phyloP scores from a whole-genome alignment of 352 stramenopile genomes.

The Phytophthora ohioensis region DNA sequence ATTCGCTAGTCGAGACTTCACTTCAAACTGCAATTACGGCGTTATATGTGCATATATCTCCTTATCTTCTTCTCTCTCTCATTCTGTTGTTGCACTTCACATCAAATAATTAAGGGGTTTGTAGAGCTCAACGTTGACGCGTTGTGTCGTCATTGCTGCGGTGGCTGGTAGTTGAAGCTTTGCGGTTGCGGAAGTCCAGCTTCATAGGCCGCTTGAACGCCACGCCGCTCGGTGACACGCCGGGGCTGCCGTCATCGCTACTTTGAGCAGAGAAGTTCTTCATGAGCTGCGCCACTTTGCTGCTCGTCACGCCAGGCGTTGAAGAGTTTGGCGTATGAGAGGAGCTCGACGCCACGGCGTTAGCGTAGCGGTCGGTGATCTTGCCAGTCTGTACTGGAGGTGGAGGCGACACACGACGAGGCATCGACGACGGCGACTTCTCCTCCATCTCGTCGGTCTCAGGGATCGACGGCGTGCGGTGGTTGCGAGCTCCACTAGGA shows the following conservation, averaged over 20 bases:
- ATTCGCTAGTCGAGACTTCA: conserved; percentile 15
- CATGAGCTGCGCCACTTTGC: conserved; percentile 73
- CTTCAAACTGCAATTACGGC: conserved; percentile 25
- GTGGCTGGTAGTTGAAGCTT: conserved; percentile 43
- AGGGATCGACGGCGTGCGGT: conserved; percentile 30
- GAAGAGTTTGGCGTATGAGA: conserved; percentile 20
- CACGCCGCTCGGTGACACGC: conserved; percentile 29
- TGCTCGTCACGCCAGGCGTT: conserved; percentile 37
- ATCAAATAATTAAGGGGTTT: conserved; percentile 40
- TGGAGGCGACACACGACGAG: conserved; percentile 4
- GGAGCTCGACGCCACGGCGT: conserved; percentile 41
- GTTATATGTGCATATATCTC: conserved; percentile 6
- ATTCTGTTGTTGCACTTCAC: conserved; percentile 22
- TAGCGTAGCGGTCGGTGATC: conserved; percentile 62
- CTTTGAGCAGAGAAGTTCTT: conserved; percentile 71
- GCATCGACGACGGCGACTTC: conserved; percentile 19
- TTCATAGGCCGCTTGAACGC: conserved; percentile 45
- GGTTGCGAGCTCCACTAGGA: conserved; percentile 14
- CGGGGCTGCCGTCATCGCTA: conserved; percentile 22
- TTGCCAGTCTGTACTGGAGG: conserved; percentile 33
- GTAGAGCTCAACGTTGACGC: conserved; percentile 17
- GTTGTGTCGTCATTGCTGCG: conserved; percentile 23
- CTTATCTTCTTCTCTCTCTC: not conserved
- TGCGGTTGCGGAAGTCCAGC: conserved; percentile 51
- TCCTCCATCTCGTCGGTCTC: conserved; percentile 41